phyloP scores from a whole-genome alignment of 202 grass and related monocot species.

The Eragrostis tef region DNA sequence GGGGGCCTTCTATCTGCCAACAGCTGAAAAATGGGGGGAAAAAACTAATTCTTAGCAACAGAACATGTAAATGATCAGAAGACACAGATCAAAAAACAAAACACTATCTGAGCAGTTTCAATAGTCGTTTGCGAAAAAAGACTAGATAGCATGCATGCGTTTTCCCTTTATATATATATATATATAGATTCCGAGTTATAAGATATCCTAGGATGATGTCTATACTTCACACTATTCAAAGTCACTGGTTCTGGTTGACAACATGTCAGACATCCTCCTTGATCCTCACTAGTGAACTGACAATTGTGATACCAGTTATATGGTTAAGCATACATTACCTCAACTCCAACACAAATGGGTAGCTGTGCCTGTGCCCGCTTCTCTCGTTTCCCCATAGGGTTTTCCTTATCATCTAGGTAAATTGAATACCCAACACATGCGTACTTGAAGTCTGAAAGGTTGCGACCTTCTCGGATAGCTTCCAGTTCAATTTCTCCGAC shows the following conservation, averaged over 20 bases:
- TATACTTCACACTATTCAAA: conserved; percentile 28
- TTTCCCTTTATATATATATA: no score
- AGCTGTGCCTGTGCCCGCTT: conserved; percentile 55
- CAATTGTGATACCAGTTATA: conserved; percentile 18
- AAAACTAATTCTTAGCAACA: conserved; percentile 16
- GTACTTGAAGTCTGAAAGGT: conserved; percentile 84
- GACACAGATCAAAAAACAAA: not conserved
- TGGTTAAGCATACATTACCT: conserved; percentile 60
- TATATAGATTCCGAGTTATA: conserved; percentile 11
- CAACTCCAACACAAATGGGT: conserved; percentile 81
- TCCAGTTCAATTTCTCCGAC: conserved; percentile 83
- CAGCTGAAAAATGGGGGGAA: conserved; percentile 49
- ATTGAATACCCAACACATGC: conserved; percentile 85
- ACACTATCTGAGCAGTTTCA: not conserved
- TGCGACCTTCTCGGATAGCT: conserved; percentile 73
- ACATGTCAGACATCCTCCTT: conserved; percentile 23
- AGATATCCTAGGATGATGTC: conserved; percentile 6
- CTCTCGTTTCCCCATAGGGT: conserved; percentile 48
- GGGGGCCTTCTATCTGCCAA: conserved; percentile 62
- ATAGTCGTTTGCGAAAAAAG: not conserved
- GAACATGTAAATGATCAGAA: conserved; percentile 30
- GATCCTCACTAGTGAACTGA: conserved; percentile 23
- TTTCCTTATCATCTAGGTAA: conserved; percentile 73
- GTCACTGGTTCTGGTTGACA: conserved; percentile 24
- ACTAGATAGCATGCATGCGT: conserved; percentile 2